These are phyloP conservation scores for Trichoderma sp. DNA, from an alignment of 2,329 filamentous ascomycete genomes.

Conservation along the genomic window DNA sequence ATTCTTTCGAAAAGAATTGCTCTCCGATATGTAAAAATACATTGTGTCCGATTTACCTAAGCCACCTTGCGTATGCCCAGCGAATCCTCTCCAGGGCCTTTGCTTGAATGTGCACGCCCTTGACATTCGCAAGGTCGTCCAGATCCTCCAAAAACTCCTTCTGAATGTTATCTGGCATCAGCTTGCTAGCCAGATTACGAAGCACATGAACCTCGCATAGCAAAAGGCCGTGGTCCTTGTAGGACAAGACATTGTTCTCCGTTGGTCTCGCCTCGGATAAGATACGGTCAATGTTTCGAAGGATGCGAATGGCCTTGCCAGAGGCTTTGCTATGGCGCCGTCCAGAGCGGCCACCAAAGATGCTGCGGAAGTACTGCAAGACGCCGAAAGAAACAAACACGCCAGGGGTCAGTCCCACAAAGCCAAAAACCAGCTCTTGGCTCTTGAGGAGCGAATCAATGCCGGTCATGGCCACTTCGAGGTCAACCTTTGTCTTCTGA, in stretches of 20 bases:
- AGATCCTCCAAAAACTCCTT: slow-evolving; percentile 89
- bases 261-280: slow-evolving; percentile 68
- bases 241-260: slow-evolving; percentile 74
- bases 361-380: slow-evolving; percentile 68
- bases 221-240: slow-evolving; percentile 89
- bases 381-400: slow-evolving; percentile 81
- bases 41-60: slow-evolving; percentile 39
- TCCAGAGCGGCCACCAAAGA: slow-evolving; percentile 72
- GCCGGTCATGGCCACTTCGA: slow-evolving; percentile 92
- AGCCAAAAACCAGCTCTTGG: slow-evolving; percentile 97
- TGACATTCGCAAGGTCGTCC: slow-evolving; percentile 80
- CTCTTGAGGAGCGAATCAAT: slow-evolving; percentile 95
- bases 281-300: slow-evolving; percentile 87
- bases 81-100: slow-evolving; percentile 79
- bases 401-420: slow-evolving; percentile 90
- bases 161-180: slow-evolving; percentile 74
- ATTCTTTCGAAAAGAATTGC: neutral
- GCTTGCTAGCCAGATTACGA: slow-evolving; percentile 57
- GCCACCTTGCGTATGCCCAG: slow-evolving; percentile 86
- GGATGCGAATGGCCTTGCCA: slow-evolving; percentile 70
- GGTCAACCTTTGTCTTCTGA: slow-evolving; percentile 98
- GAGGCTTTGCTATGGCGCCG: slow-evolving; percentile 64
- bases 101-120: slow-evolving; percentile 75
- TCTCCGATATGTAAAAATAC: neutral
- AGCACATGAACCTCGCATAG: slow-evolving; percentile 88